Evolutionary conservation across 805 yeast genomes (phyloP).

Genomic region (Metschnikowia noctiluminum): DNA sequence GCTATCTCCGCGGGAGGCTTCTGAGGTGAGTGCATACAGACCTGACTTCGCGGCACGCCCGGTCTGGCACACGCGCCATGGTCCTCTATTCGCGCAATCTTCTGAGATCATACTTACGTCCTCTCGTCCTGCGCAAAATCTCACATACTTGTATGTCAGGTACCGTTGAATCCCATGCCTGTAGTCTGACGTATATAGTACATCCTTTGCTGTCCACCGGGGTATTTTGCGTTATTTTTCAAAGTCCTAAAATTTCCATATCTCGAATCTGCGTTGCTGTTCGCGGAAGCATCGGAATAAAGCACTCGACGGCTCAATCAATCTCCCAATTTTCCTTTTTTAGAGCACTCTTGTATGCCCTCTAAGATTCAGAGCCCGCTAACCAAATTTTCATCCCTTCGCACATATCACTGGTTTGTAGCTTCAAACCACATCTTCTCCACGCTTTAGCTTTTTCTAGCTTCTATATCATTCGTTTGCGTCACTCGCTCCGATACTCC

Average conservation of each 20-base stretch:
- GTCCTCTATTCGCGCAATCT: conserved; percentile 8
- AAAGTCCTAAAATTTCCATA: neutral
- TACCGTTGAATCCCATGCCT: conserved; percentile 6
- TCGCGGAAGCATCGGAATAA: neutral
- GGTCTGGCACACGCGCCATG: neutral
- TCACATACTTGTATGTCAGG: conserved; percentile 13
- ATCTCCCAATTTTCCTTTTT: neutral
- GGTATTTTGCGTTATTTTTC: conserved; percentile 2
- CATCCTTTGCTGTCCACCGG: conserved; percentile 8
- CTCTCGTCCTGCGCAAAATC: conserved; percentile 10
- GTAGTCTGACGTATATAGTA: conserved; percentile 6
- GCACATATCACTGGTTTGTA: neutral
- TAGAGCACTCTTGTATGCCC: neutral
- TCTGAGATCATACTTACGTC: conserved; percentile 8
- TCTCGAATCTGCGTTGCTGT: neutral
- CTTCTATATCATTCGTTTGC: neutral
- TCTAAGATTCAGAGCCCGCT: neutral
- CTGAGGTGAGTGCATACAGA: neutral
- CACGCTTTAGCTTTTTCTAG: neutral
- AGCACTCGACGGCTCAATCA: neutral
- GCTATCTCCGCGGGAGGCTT: neutral
- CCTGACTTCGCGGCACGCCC: conserved; percentile 2
- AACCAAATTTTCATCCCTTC: neutral
- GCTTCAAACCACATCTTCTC: neutral
- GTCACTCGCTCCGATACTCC: neutral